Base-by-base conservation (phyloP, 441 rosid species). In the Viola pubescens region DNA sequence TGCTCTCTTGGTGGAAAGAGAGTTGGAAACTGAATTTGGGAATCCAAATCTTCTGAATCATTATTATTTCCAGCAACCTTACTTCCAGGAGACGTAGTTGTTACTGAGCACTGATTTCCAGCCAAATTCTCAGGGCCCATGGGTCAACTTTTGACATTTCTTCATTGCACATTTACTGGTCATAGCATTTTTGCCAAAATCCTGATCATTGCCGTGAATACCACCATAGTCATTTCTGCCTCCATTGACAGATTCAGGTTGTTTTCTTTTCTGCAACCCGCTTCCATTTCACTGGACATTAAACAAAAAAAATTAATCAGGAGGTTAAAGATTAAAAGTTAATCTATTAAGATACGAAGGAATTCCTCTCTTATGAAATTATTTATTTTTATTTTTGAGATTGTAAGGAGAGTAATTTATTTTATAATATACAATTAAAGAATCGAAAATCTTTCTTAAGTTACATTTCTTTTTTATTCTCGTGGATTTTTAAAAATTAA, bases 261-360 rank as follows among this genome's bases (percentile, higher is more conserved):
- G 38, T 66, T 73, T 72, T 64, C 89, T 74, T 72, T 76, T 72
- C 42, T 60, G 74, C 59, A 55, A 9, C 44, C 12, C 52, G 9
- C 16, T 44, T 53, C 2, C 70, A 16, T 44, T 52, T 53, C 49
- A 19, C 26, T 19, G 26, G 26, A 19, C 26, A 1, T 19, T 19
- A 19, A 19, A 19, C 26, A 19, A 19, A 19, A 19, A 0, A 19
- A 19, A 19, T n/a, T n/a, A 19, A 19, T 0, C 0, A 19, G 26
- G 26, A 19, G 26, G 26, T 19, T 19, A 19, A 19, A 19, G 26
- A 19, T 19, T 19, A 19, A 19, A 19, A 19, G 26, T 19, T 19
- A 19, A 19, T 19, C 26, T 19, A n/a, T n/a, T 19, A 19, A 19
- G 26, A 19, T 19, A 19, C 26, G 1, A 19, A 19, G 26, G 26